Evolutionary conservation across 495 filamentous ascomycete species (phyloP).

Genomic region (Aspergillus sparsus): DNA sequence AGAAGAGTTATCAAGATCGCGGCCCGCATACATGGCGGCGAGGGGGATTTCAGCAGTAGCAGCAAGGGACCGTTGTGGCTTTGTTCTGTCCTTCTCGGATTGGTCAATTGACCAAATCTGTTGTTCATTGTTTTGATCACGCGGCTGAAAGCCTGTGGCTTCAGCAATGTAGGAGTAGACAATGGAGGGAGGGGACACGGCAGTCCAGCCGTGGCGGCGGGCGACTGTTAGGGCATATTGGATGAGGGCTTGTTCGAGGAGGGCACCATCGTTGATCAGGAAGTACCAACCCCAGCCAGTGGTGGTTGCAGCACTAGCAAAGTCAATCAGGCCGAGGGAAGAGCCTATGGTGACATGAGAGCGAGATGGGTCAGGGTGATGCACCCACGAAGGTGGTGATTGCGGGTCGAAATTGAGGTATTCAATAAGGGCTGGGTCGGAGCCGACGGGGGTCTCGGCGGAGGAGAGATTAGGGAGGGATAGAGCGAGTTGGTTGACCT

Average conservation of each 20-base stretch:
- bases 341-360: constrained; percentile 85
- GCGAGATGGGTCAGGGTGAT: constrained; percentile 48
- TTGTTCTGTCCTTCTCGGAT: constrained; percentile 57
- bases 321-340: constrained; percentile 80
- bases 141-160: constrained; percentile 90
- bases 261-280: constrained; percentile 80
- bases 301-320: constrained; percentile 71
- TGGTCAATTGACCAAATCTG: constrained; percentile 83
- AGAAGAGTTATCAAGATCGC: constrained; percentile 58
- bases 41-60: constrained; percentile 94
- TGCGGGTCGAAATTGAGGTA: constrained; percentile 78
- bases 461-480: constrained; percentile 87
- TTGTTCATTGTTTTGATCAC: constrained; percentile 86
- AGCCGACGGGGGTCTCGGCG: constrained; percentile 69
- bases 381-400: constrained; percentile 46
- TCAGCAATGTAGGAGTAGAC: constrained; percentile 89
- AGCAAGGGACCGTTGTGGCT: constrained; percentile 71
- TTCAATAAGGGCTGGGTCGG: constrained; percentile 56
- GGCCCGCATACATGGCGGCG: constrained; percentile 83
- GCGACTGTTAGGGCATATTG: constrained; percentile 76
- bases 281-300: constrained; percentile 98
- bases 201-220: constrained; percentile 67
- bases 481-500: constrained; percentile 74
- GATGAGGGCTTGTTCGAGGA: constrained; percentile 91
- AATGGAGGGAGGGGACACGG: constrained; percentile 81